Evolutionary conservation across 139 green algal genomes (phyloP), one percentile per base, ranked within the genome.

Genomic region (Bryopsis sp.): DNA sequence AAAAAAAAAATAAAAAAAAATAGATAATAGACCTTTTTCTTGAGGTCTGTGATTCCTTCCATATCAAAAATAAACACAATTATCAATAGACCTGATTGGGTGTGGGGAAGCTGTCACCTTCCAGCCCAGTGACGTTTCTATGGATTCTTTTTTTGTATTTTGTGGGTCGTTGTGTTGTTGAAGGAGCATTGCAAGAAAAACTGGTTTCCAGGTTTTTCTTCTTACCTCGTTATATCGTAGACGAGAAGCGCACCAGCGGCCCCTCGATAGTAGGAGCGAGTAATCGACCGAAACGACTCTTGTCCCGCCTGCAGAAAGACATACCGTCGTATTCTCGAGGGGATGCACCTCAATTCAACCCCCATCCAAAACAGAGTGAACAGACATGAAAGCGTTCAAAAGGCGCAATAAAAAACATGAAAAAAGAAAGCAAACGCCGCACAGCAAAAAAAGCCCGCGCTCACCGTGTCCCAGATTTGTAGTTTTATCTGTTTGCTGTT

Each of bases 401-500:
- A 7, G 7, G 61, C 6, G 29, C 32, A 38, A 48, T 34, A 5
- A 22, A 8, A 32, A 39, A 50, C 8, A 3, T 22, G 4, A 3
- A 62, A 54, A 31, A 70, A 54, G 58, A 35, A 64, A 47, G 35
- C 19, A 36, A 26, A 34, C 48, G 35, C 37, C 15, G 15, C 54
- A 50, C 39, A 61, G 26, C 19, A 19, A 28, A 66, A 48, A 2
- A 24, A 26, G 37, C 5, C 57, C 2, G n/a, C 2, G 37, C 83
- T 39, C 64, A 91, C 90, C 71, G 90, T 96, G 71, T 96, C 90
- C 90, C 90, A 96, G 47, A 96, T 96, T 74, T 99, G 95, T 39
- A 99, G 86, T 75, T 99, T 99, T 72, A 99, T 96, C 54, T 96
- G 90, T 80, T 98, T 98, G 62, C 80, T 78, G 54, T 98, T 92